Evolutionary conservation across 1,284 basidiomycete genomes (phyloP), one percentile per base, ranked within the genome.

Genomic region (Apiotrichum montevideense): DNA sequence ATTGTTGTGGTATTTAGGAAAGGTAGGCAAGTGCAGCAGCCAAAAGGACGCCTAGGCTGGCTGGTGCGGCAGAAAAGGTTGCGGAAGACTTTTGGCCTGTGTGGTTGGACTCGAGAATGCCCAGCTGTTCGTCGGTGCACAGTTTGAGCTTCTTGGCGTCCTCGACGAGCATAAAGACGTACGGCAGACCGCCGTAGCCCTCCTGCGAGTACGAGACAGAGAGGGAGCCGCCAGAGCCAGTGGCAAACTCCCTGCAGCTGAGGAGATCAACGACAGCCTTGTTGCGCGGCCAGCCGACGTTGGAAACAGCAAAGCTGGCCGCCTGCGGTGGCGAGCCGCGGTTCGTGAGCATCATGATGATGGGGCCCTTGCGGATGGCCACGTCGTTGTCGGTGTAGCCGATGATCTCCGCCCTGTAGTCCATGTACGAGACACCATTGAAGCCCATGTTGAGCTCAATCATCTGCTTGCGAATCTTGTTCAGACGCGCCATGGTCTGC

Each of bases 271-370:
- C 61, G 10, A 77, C 64, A 52, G 62, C 60, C 3, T 70, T 67
- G 50, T 65, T 61, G 4, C 66, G 62, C 21, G 61, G 50, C 70
- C 71, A 77, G 32, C 74, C 74, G 8, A 63, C 66, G 41, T 67
- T 59, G 33, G 60, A 45, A 9, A 77, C 56, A 13, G 66, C 68
- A 55, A 76, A 72, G 35, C 46, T 29, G 42, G 65, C 65, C 44
- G 55, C 42, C 53, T 69, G 59, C 35, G 46, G 49, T 33, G 71
- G 74, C 44, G 73, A 71, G 39, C 73, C 74, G 42, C 72, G 69
- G 74, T 87, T 90, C 15, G 88, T 91, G 63, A 89, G 66, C 35
- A 89, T 78, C 11, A 83, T 81, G 52, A 90, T 75, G 6, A 89
- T 79, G 29, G 81, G 77, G 9, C 87, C 88, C 69, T 88, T 90